These are phyloP conservation scores for Hemileccinum impolitum DNA, from an alignment of 768 basidiomycete species.

Conservation along the genomic window DNA sequence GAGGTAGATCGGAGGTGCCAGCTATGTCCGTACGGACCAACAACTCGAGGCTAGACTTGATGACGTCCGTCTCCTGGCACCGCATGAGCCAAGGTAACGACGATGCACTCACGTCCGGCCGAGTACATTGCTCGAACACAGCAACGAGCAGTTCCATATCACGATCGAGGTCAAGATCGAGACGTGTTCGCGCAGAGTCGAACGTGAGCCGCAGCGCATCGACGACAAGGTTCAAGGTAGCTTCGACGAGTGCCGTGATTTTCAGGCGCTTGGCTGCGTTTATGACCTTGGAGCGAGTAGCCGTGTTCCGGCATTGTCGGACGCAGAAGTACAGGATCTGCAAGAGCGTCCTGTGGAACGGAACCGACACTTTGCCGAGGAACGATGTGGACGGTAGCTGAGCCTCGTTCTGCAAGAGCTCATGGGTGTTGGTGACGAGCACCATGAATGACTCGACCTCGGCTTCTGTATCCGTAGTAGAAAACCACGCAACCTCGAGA, in stretches of 20 bases:
- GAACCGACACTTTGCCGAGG: constrained; percentile 55
- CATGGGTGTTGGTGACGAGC: constrained; percentile 57
- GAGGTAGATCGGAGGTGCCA: constrained; percentile 62
- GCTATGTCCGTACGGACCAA: constrained; percentile 65
- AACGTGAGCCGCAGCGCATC: constrained; percentile 66
- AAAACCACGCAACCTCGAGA: constrained; percentile 80
- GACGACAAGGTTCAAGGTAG: constrained; percentile 60
- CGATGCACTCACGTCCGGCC: constrained; percentile 62
- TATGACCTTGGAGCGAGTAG: constrained; percentile 45
- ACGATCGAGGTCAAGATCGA: constrained; percentile 64
- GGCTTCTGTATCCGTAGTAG: constrained; percentile 47
- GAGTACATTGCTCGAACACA: constrained; percentile 79
- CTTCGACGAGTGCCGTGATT: constrained; percentile 58
- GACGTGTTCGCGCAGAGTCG: constrained; percentile 52
- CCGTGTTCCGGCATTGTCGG: constrained; percentile 55
- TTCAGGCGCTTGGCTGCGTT: constrained; percentile 61
- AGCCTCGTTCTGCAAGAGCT: constrained; percentile 66
- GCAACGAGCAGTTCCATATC: constrained; percentile 81
- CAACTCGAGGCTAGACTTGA: constrained; percentile 71
- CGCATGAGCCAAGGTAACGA: constrained; percentile 74
- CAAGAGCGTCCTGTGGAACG: constrained; percentile 78
- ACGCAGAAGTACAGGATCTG: constrained; percentile 79
- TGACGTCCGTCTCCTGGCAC: constrained; percentile 78
- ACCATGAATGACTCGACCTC: constrained; percentile 60
- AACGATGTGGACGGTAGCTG: constrained; percentile 75